phyloP scores from a whole-genome alignment of 1,284 basidiomycete species.

The Ceratobasidium sp. region DNA sequence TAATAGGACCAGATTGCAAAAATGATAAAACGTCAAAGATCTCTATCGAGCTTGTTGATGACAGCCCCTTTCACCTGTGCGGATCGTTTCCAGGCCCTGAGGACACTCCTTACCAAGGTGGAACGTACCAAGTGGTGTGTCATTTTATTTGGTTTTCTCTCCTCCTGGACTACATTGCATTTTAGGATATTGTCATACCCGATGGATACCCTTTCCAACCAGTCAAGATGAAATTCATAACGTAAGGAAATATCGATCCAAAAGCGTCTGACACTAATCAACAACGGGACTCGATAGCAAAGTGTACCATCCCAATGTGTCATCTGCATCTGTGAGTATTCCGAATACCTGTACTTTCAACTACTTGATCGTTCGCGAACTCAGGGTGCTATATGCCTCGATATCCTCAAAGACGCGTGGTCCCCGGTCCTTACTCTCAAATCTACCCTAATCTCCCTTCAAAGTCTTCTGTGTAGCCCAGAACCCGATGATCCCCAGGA shows the following conservation, averaged over 20 bases:
- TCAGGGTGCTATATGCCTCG: constrained; percentile 53
- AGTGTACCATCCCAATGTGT: constrained; percentile 98
- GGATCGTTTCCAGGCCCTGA: constrained; percentile 94
- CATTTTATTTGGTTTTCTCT: background rate
- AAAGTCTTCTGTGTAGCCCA: constrained; percentile 94
- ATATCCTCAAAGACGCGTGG: constrained; percentile 93
- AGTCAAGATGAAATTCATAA: constrained; percentile 98
- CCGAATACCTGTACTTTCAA: background rate
- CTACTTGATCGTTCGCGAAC: background rate
- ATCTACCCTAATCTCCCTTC: constrained; percentile 95
- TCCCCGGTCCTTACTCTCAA: constrained; percentile 95
- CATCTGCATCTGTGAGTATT: constrained; percentile 79
- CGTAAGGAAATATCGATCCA: constrained; percentile 55
- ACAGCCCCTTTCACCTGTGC: constrained; percentile 88
- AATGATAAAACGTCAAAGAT: constrained; percentile 92
- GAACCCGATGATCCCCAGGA: constrained; percentile 99
- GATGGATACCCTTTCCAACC: constrained; percentile 97
- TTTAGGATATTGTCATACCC: constrained; percentile 93
- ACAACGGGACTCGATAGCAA: constrained; percentile 61
- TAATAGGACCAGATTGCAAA: constrained; percentile 80
- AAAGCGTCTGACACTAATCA: constrained; percentile 34
- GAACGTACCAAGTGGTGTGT: constrained; percentile 88
- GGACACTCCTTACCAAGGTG: constrained; percentile 95
- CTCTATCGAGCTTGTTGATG: constrained; percentile 86
- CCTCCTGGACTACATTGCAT: background rate